A percentile compares a stretch with the other conserved stretches of the same genome.
Conservation (phyloP, 106 monocot species). For the Dendrobium chrysotoxum region DNA sequence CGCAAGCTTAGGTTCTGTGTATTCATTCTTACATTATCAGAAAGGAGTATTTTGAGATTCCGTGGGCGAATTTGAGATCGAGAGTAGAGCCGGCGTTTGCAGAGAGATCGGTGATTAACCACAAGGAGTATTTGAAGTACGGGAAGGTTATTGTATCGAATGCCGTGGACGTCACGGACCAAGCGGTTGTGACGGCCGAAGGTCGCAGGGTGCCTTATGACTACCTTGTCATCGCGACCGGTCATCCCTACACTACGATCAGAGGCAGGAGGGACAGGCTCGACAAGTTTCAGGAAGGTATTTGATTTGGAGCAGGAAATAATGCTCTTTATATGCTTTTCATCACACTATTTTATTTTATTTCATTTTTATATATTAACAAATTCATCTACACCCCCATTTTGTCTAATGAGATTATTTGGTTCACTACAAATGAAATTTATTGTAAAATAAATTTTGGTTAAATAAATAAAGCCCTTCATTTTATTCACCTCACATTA, state of each 20-base stretch:
- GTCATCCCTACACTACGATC: constrained; percentile 17
- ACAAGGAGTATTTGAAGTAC: constrained; percentile 23
- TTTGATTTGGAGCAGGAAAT: too few relatives aligned
- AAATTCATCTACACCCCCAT: too few relatives aligned
- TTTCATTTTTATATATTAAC: too few relatives aligned
- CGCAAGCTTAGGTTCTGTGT: too few relatives aligned
- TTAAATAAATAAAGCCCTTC: too few relatives aligned
- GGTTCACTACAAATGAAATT: too few relatives aligned
- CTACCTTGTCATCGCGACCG: constrained; percentile 37
- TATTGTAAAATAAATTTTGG: too few relatives aligned
- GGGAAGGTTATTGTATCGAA: constrained; percentile 23
- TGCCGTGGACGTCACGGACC: constrained; percentile 18
- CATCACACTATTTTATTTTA: too few relatives aligned
- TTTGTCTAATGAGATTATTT: too few relatives aligned
- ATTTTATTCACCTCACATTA: too few relatives aligned
- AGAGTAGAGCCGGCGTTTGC: constrained; percentile 30
- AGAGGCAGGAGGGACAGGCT: constrained; percentile 20
- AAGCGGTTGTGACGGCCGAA: constrained; percentile 22
- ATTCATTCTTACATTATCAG: constrained; percentile 6
- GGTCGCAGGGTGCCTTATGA: constrained; percentile 20
- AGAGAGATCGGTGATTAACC: constrained; percentile 28
- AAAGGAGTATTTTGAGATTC: constrained; percentile 67
- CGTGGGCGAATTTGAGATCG: constrained; percentile 45
- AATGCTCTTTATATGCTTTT: too few relatives aligned
- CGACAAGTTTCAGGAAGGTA: constrained; percentile 27